Percentiles rank a stretch among this genome's conserved stretches.
Evolutionary conservation across 805 yeast genomes (phyloP).

Genomic region (Ogataea pilisensis): DNA sequence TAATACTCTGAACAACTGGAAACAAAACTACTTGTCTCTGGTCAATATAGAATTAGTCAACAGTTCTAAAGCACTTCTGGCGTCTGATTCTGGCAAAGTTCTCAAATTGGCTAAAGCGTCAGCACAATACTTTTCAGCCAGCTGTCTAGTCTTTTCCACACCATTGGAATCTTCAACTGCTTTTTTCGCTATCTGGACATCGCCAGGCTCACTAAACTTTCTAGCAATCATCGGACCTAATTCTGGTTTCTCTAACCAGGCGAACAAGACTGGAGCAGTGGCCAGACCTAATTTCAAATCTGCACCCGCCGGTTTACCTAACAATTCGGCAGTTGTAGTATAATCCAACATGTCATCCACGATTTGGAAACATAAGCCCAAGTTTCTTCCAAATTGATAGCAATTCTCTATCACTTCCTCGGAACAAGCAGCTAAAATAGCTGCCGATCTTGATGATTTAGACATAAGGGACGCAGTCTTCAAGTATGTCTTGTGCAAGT

Average conservation of each 20-base stretch:
- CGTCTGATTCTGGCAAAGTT: conserved; percentile 79
- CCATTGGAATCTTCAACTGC: conserved; percentile 74
- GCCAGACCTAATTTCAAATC: conserved; percentile 92
- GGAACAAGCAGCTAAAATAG: conserved; percentile 83
- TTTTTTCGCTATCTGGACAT: conserved; percentile 73
- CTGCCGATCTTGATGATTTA: conserved; percentile 88
- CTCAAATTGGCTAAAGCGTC: conserved; percentile 71
- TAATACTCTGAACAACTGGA: no score
- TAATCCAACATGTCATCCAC: conserved; percentile 96
- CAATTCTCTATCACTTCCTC: conserved; percentile 75
- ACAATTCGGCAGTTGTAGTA: conserved; percentile 75
- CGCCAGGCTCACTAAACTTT: conserved; percentile 77
- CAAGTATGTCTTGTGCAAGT: conserved; percentile 89
- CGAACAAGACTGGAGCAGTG: conserved; percentile 92
- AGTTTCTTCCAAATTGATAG: conserved; percentile 86
- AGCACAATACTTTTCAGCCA: conserved; percentile 77
- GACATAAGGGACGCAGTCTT: conserved; percentile 95
- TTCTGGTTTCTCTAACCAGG: conserved; percentile 86
- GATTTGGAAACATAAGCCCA: conserved; percentile 93
- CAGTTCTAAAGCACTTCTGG: conserved; percentile 81
- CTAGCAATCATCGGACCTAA: conserved; percentile 81
- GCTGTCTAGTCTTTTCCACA: conserved; percentile 63
- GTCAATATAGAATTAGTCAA: conserved; percentile 80
- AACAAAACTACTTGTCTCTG: conserved; percentile 58
- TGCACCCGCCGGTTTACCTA: conserved; percentile 96